These are phyloP conservation scores for Termitomyces sp. DNA, from an alignment of 768 basidiomycete species.

Conservation along the genomic window DNA sequence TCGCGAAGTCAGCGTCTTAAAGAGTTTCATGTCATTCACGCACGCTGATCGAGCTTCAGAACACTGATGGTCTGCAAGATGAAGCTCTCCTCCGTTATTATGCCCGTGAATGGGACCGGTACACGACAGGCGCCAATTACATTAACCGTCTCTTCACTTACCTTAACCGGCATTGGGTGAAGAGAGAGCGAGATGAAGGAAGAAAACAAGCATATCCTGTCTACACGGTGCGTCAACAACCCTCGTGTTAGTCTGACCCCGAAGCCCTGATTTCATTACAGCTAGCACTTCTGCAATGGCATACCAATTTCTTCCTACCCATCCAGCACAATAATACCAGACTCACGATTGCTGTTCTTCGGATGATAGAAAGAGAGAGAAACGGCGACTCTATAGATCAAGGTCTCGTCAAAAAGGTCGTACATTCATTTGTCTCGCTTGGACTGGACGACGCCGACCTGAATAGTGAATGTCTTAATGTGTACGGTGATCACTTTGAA, in stretches of 20 bases:
- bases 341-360: slow-evolving; percentile 81
- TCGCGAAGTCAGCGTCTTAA: slow-evolving; percentile 29
- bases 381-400: slow-evolving; percentile 95
- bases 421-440: slow-evolving; percentile 92
- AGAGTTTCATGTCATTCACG: background rate
- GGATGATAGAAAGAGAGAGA: slow-evolving; percentile 88
- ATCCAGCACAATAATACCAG: slow-evolving; percentile 81
- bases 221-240: slow-evolving; percentile 68
- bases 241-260: background rate
- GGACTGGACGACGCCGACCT: slow-evolving; percentile 91
- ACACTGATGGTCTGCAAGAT: slow-evolving; percentile 76
- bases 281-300: slow-evolving; percentile 98
- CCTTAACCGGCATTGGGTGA: slow-evolving; percentile 99
- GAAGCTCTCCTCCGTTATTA: slow-evolving; percentile 89
- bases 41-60: slow-evolving; percentile 35
- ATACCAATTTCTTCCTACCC: slow-evolving; percentile 80
- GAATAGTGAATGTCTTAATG: slow-evolving; percentile 88
- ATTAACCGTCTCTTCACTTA: slow-evolving; percentile 98
- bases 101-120: slow-evolving; percentile 90
- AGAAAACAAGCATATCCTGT: slow-evolving; percentile 92
- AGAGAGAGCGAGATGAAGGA: slow-evolving; percentile 95
- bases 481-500: slow-evolving; percentile 92
- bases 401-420: slow-evolving; percentile 87
- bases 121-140: slow-evolving; percentile 95
- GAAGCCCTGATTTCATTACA: slow-evolving; percentile 21